These are phyloP conservation scores for Plasmodium falciparum DNA, from an alignment of 169 alveolate genomes.

Conservation along the genomic window DNA sequence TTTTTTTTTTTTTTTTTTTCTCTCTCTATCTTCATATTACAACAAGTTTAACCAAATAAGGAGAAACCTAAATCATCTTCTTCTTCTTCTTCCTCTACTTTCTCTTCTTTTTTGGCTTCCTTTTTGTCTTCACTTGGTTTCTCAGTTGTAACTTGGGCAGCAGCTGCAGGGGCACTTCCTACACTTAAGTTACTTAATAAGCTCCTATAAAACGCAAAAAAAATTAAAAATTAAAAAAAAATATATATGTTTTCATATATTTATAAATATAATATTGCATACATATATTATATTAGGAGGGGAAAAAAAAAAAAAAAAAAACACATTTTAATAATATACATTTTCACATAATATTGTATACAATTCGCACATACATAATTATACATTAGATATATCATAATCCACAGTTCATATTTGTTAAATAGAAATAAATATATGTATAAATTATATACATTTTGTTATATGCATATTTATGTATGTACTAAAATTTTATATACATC, in stretches of 20 bases:
- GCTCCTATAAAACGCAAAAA: conserved; percentile 34
- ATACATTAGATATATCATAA: no score
- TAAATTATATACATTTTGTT: background rate
- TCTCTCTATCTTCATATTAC: no score
- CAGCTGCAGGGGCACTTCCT: conserved; percentile 81
- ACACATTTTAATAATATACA: no score
- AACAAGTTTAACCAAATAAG: conserved; percentile 76
- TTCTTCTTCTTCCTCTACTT: conserved; percentile 81
- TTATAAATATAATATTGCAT: background rate
- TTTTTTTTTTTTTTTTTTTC: no score
- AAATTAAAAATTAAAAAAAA: background rate
- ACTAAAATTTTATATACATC: background rate
- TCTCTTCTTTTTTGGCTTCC: conserved; percentile 77
- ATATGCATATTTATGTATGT: background rate
- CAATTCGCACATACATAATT: no score
- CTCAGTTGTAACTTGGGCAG: conserved; percentile 72
- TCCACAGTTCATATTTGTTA: no score
- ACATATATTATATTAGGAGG: no score
- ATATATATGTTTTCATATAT: background rate
- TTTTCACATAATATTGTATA: no score
- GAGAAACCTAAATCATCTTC: conserved; percentile 81
- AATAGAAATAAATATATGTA: no score
- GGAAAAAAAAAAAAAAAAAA: no score
- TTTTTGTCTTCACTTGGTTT: conserved; percentile 71
- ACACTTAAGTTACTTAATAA: conserved; percentile 79